phyloP scores from a whole-genome alignment of 495 filamentous ascomycete species.

The Annulohypoxylon maeteangense region DNA sequence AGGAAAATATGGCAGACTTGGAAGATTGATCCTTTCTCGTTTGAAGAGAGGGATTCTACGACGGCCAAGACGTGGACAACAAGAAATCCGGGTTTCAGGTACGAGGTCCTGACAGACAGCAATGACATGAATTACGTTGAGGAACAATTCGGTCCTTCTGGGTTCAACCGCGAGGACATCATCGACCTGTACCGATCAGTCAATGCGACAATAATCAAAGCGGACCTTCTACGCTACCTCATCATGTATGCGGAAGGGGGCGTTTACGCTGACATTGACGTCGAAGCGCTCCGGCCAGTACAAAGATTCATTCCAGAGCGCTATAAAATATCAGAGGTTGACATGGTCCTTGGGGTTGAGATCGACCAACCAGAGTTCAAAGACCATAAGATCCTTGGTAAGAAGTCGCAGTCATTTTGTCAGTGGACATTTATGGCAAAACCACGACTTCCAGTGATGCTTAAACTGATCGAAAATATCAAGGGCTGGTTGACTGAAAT shows the following conservation, averaged over 20 bases:
- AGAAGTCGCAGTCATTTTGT: constrained; percentile 71
- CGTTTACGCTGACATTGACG: constrained; percentile 68
- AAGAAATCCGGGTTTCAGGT: constrained; percentile 68
- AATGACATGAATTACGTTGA: constrained; percentile 70
- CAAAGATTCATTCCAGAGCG: constrained; percentile 63
- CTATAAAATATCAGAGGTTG: constrained; percentile 60
- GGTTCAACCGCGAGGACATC: constrained; percentile 70
- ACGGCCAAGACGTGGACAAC: constrained; percentile 66
- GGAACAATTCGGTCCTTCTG: constrained; percentile 64
- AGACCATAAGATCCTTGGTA: constrained; percentile 69
- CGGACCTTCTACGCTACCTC: constrained; percentile 69
- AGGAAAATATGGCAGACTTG: constrained; percentile 75
- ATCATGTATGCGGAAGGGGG: constrained; percentile 68
- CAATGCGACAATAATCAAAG: constrained; percentile 68
- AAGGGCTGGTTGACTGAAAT: constrained; percentile 67
- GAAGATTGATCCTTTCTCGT: constrained; percentile 68
- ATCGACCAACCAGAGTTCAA: constrained; percentile 71
- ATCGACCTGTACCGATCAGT: constrained; percentile 66
- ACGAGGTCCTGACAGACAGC: constrained; percentile 72
- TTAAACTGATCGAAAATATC: constrained; percentile 69
- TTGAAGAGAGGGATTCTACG: constrained; percentile 65
- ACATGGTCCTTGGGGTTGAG: constrained; percentile 72
- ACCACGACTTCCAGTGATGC: constrained; percentile 69
- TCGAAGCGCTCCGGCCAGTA: constrained; percentile 62
- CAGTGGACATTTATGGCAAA: constrained; percentile 77